Base-by-base conservation (phyloP, 106 monocot species). In the Cymbidium sinense region DNA sequence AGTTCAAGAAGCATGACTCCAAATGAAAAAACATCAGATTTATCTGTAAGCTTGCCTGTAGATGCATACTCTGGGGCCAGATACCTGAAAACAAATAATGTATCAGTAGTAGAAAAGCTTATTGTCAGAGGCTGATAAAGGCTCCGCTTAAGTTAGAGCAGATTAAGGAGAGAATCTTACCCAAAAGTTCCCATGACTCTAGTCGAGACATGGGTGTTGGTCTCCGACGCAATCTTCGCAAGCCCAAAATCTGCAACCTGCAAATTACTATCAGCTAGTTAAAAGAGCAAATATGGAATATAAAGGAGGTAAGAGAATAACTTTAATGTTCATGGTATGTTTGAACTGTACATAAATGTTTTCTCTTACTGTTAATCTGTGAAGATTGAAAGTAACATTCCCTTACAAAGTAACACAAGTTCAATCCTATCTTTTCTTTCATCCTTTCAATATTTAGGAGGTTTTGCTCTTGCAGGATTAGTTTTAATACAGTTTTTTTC, bases 241-340 rank as follows among this genome's bases (percentile, higher is more conserved):
- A 93, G 84, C 44, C 90, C 93, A 83, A 93, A 93, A 86, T 93
- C 93, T 52, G 93, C 88, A 82, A 93, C 88, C 93, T 93, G 83
- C 67, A 83, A 77, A 67, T 31, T 69, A 23, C 27, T 62, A 62
- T 6, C 8, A 62, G 27, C 27, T 62, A 62, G 61, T 25, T 58
- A 7, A n/a, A 6, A 23, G n/a, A 58, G 58, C 23, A 25, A 5
- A 58, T 58, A 23, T 58, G 58, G 23, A 58, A 21, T 58, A 25
- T n/a, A 7, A 58, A 62, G 61, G 8, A 62, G 23, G 13, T 47
- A 2, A 47, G 47, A 0, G 47, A 47, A 13, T 2, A 7, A 41
- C 8, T 41, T 41, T 7, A 6, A 41, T 41, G 6, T 41, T 41
- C 41, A 41, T 41, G 41, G 41, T 9, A 41, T 41, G 41, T 41